phyloP scores from a whole-genome alignment of 192 early-diverging fungal genomes.

The Nowakowskiella sp. region DNA sequence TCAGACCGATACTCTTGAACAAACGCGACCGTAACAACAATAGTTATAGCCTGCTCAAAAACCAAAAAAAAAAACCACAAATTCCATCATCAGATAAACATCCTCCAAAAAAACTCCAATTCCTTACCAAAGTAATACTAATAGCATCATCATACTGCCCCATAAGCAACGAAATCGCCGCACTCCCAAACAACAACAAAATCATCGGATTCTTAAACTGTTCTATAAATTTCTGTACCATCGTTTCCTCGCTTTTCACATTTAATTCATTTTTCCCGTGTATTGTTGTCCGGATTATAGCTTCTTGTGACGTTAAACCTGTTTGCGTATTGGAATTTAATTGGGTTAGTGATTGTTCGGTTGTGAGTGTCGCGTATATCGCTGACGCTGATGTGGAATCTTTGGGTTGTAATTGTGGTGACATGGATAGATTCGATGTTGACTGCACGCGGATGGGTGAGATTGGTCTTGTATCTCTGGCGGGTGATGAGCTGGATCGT shows the following conservation, averaged over 20 bases:
- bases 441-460: too few species aligned
- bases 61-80: not conserved
- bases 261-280: slow-evolving; percentile 65
- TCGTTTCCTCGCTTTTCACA: slow-evolving; percentile 54
- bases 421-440: too few species aligned
- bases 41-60: slow-evolving; percentile 51
- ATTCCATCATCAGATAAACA: not conserved
- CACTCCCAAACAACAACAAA: slow-evolving; percentile 65
- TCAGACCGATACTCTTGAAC: slow-evolving; percentile 82
- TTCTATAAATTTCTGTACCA: slow-evolving; percentile 68
- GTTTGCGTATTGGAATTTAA: slow-evolving; percentile 25
- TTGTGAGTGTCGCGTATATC: too few species aligned
- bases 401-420: too few species aligned
- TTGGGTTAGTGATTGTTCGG: too few species aligned
- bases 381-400: too few species aligned
- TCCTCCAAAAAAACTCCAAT: not conserved
- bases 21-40: slow-evolving; percentile 81
- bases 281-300: slow-evolving; percentile 25
- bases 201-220: slow-evolving; percentile 84
- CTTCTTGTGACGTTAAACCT: slow-evolving; percentile 38
- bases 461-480: too few species aligned
- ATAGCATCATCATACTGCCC: slow-evolving; percentile 77
- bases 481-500: too few species aligned
- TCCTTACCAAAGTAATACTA: slow-evolving; percentile 64
- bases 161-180: slow-evolving; percentile 61